Conservation (phyloP, 805 yeast species). For the Metschnikowia cerradonensis region DNA sequence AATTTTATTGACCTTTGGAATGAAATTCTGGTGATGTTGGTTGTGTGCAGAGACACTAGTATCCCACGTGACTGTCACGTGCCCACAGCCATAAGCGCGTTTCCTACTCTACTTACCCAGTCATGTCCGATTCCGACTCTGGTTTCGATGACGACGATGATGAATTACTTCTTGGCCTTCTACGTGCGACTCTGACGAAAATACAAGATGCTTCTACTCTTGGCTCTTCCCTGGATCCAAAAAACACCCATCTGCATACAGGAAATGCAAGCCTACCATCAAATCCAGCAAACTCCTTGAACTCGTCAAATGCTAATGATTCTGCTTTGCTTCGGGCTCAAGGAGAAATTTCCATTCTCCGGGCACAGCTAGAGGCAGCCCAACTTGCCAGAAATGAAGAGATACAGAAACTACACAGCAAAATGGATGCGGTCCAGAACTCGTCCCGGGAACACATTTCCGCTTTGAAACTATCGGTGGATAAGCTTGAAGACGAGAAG, state of each 20-base stretch:
- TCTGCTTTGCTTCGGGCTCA: conserved; percentile 46
- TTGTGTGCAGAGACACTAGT: background rate
- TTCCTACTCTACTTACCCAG: background rate
- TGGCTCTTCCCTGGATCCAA: background rate
- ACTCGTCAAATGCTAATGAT: background rate
- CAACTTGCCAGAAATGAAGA: conserved; percentile 41
- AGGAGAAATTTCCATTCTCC: conserved; percentile 78
- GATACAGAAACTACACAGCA: conserved; percentile 20
- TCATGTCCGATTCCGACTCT: conserved; percentile 8
- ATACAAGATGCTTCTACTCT: conserved; percentile 6
- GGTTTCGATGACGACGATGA: conserved; percentile 39
- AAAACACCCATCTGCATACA: background rate
- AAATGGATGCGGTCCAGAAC: conserved; percentile 16
- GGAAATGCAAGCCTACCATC: conserved; percentile 2
- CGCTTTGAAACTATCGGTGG: conserved; percentile 29
- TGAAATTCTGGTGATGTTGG: background rate
- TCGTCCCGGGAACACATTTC: conserved; percentile 29
- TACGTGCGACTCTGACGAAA: conserved; percentile 32
- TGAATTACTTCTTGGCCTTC: conserved; percentile 49
- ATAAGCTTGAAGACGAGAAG: conserved; percentile 41
- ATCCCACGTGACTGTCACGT: conserved; percentile 2
- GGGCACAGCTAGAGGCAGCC: conserved; percentile 55
- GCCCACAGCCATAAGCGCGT: background rate
- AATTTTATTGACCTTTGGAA: background rate
- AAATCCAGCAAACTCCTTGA: too few relatives aligned